These are phyloP conservation scores for Aspergillus carlsbadensis DNA, from an alignment of 495 filamentous ascomycete species.

Conservation along the genomic window DNA sequence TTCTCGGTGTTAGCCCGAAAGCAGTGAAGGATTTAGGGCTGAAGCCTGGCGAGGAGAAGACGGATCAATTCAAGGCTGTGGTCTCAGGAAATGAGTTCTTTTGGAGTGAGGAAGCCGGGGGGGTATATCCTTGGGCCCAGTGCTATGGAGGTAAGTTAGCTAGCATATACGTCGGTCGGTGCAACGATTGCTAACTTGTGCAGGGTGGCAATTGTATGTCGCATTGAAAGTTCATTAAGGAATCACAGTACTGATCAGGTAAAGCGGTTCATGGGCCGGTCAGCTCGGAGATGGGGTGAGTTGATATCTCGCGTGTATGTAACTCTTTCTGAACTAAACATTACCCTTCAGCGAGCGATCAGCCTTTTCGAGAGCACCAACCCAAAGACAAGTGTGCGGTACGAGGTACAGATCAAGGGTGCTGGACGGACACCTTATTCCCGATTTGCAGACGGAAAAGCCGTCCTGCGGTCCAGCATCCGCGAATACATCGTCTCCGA, in stretches of 20 bases:
- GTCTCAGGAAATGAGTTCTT: conserved; percentile 79
- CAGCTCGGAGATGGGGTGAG: conserved; percentile 85
- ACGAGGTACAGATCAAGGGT: conserved; percentile 92
- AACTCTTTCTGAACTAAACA: conserved; percentile 9
- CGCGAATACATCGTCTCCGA: conserved; percentile 93
- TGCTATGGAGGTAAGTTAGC: conserved; percentile 79
- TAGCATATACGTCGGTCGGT: background rate
- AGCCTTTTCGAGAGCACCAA: conserved; percentile 90
- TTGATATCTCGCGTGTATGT: too few species aligned
- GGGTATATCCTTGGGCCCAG: conserved; percentile 94
- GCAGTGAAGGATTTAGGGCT: conserved; percentile 82
- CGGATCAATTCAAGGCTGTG: conserved; percentile 70
- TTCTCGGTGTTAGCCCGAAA: conserved; percentile 72
- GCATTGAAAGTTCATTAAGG: background rate
- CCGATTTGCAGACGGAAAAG: conserved; percentile 96
- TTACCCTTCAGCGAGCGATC: conserved; percentile 69
- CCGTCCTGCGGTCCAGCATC: conserved; percentile 86
- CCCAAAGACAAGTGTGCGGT: conserved; percentile 64
- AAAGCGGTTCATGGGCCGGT: conserved; percentile 81
- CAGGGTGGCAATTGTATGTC: conserved; percentile 58
- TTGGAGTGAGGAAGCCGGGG: conserved; percentile 57
- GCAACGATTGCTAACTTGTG: conserved; percentile 10
- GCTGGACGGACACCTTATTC: conserved; percentile 92
- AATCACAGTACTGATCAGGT: conserved; percentile 16
- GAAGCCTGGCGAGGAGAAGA: conserved; percentile 60